A percentile compares a stretch with the other conserved stretches of the same genome.
Conservation (phyloP, 768 basidiomycete genomes). For the Leccinum aurantiacum region DNA sequence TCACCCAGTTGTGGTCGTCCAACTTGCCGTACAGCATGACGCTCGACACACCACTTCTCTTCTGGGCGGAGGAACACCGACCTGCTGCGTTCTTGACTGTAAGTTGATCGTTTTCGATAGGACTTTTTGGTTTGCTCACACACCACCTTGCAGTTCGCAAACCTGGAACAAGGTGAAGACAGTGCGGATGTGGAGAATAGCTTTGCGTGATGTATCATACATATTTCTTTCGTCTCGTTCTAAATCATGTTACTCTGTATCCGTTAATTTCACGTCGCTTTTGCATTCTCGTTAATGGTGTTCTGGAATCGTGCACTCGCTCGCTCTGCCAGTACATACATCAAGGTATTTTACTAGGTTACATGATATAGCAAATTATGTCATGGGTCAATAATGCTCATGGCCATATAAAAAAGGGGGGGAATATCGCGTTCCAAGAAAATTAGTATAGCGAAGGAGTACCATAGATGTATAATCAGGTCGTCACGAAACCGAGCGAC, state of each 20-base stretch:
- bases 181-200: constrained; percentile 95
- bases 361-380: background rate
- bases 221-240: constrained; percentile 6
- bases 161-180: constrained; percentile 86
- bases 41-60: constrained; percentile 88
- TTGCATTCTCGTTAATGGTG: background rate
- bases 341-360: background rate
- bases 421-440: constrained; percentile 14
- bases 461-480: constrained; percentile 29
- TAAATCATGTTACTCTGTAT: constrained; percentile 14
- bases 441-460: constrained; percentile 8
- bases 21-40: constrained; percentile 79
- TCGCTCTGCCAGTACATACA: background rate
- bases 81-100: constrained; percentile 51
- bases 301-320: background rate
- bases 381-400: background rate
- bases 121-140: constrained; percentile 2
- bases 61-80: constrained; percentile 92
- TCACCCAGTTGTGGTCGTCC: constrained; percentile 89
- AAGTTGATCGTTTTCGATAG: constrained; percentile 32
- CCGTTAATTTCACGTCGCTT: constrained; percentile 6
- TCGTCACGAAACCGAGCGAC: constrained; percentile 49
- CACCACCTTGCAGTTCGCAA: constrained; percentile 64
- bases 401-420: background rate
- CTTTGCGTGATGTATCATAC: constrained; percentile 60